Conservation (phyloP, 371 early-diverging fungal species). For the Apophysomyces variabilis region DNA sequence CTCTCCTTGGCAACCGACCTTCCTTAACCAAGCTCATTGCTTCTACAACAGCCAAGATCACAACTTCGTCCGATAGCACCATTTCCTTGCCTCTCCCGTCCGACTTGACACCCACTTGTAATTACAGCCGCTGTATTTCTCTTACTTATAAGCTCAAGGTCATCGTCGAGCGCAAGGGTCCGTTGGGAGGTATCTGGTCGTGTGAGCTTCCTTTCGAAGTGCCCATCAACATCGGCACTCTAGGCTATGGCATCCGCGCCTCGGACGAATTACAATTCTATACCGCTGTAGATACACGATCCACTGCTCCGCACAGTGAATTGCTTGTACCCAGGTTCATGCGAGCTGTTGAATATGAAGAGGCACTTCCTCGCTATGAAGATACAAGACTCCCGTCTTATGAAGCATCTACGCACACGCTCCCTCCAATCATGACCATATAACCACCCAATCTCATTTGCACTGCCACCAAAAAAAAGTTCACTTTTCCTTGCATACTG, state of each 20-base stretch:
- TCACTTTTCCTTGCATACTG: too few species aligned
- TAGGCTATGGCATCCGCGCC: conserved; percentile 44
- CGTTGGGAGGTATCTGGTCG: conserved; percentile 21
- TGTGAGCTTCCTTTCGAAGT: conserved; percentile 21
- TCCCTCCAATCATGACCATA: background rate
- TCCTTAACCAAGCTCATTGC: background rate
- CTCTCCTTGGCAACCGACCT: conserved; percentile 1
- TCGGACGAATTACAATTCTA: conserved; percentile 29
- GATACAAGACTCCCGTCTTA: conserved; percentile 19
- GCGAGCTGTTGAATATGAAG: conserved; percentile 37
- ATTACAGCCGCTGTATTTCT: conserved; percentile 30
- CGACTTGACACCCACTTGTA: conserved; percentile 30
- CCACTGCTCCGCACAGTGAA: background rate
- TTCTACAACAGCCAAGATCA: conserved; percentile 8
- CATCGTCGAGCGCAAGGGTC: conserved; percentile 21
- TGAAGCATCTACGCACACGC: background rate
- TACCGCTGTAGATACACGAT: conserved; percentile 3
- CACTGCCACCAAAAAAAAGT: background rate
- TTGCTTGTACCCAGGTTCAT: conserved; percentile 31
- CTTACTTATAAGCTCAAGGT: conserved; percentile 30
- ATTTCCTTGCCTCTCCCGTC: conserved; percentile 31
- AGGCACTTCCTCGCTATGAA: conserved; percentile 39
- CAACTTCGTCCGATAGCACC: background rate
- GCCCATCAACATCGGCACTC: conserved; percentile 40
- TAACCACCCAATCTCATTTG: background rate